Evolutionary conservation across 768 basidiomycete genomes (phyloP), one percentile per base, ranked within the genome.

Genomic region (Pleurotus platypus): DNA sequence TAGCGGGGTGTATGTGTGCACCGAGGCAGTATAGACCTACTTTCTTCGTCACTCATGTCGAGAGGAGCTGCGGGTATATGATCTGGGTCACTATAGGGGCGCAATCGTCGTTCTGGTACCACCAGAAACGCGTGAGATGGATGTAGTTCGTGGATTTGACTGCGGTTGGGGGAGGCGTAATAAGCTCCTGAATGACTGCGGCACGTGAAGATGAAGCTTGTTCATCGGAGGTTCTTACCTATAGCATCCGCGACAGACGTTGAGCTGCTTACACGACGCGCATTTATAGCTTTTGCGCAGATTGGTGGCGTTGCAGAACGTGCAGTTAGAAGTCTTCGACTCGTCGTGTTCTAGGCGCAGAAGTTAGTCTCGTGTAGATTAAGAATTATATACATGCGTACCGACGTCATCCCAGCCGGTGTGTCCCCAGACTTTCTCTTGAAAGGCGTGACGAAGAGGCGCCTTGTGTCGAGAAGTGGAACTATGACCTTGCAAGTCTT

Each of bases 61-160:
- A 74, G 70, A 26, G 71, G 64, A 16, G 65, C 57, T 43, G 60
- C 69, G 42, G 66, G 57, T 46, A 66, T 62, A 53, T 63, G 18
- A 38, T 79, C 82, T 2, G 75, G 67, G 42, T 77, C 79, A 59
- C 72, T 78, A 35, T 57, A 58, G 20, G 71, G 68, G 24, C 77
- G 76, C 22, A 65, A 56, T 2, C 75, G 76, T 62, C 76, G 81
- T 61, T 91, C 90, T n/a, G 87, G 87, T 4, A 94, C 82, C 7
- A 83, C 78, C 16, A 95, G 73, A 76, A 96, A 97, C 1, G 89
- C 84, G 65, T 98, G 93, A 0, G 83, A 81, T 1, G 94, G 95
- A 64, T 98, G 94, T 13, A 96, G 82, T 64, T 94, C 92, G 61
- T 95, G 91, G 9, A 94, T 93, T 72, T 91, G 85, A 65, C 93